Conservation (phyloP, 768 basidiomycete genomes). For the Auricularia sp. region DNA sequence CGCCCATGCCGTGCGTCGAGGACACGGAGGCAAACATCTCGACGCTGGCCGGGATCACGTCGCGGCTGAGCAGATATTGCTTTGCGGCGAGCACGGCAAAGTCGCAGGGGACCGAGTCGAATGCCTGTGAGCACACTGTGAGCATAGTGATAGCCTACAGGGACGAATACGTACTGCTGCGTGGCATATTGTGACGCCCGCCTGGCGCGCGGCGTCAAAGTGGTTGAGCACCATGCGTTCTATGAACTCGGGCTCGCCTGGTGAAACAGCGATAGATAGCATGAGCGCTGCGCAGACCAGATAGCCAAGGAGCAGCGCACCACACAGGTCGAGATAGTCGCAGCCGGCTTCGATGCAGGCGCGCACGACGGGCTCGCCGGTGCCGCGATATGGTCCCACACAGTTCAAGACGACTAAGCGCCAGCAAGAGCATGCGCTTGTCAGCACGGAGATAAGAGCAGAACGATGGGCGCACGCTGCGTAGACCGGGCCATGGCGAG, state of each 20-base stretch:
- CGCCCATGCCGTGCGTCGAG: not conserved
- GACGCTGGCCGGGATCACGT: conserved; percentile 3
- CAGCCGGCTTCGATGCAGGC: conserved; percentile 2
- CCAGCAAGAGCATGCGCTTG: not conserved
- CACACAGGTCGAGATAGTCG: conserved; percentile 8
- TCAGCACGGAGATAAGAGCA: not conserved
- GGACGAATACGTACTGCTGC: not conserved
- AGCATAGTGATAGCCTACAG: not conserved
- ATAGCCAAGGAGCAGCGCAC: not conserved
- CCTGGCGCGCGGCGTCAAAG: not conserved
- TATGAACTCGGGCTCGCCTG: conserved; percentile 8
- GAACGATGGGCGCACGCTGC: not conserved
- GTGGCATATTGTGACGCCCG: conserved; percentile 2
- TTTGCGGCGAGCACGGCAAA: conserved; percentile 5
- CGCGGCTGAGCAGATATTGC: not conserved
- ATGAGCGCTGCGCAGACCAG: not conserved
- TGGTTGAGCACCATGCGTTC: conserved; percentile 5
- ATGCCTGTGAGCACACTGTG: not conserved
- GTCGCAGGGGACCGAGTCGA: conserved; percentile 8
- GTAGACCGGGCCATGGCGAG: conserved; percentile 1
- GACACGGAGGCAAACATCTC: conserved; percentile 5
- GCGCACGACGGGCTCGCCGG: conserved; percentile 8
- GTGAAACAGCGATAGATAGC: not conserved
- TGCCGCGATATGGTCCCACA: conserved; percentile 4
- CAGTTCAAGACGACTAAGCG: conserved; percentile 5